Base-by-base conservation (phyloP, 805 yeast species). In the Torulaspora microellipsoides region DNA sequence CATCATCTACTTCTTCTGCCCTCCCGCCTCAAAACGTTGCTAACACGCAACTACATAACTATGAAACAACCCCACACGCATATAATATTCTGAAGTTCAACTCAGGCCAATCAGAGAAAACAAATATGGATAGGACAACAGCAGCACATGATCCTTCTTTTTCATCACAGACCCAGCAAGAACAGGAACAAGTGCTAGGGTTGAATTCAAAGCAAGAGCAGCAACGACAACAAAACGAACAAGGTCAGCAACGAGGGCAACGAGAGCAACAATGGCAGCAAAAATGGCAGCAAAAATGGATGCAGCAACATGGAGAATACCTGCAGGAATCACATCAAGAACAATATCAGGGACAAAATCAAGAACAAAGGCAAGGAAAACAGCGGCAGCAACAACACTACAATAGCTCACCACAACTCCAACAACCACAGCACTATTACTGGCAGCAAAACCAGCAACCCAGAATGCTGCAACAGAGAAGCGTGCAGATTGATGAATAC, bases 191-290 rank as follows among this genome's bases (percentile, higher is more conserved):
- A 33, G 17, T 12, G 10, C 36, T 27, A 28, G 37, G 31, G 12
- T 41, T 32, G 20, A 25, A 13, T 15, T 43, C 47, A 27, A 57
- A 49, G 39, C 58, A 51, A 29, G 54, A 44, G 29, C 63, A 53
- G 28, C 59, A 43, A 27, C 58, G 46, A 31, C 58, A 43, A 10
- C 63, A 53, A 23, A 60, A 53, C 23, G 60, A 51, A 36, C 57
- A 51, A 23, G 56, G 47, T 15, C 55, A 44, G 28, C 51, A 44
- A 11, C 40, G 32, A 10, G 49, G 42, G 10, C 54, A 38, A 23
- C 51, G 35, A 33, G 44, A 42, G 8, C 54, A 36, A 27, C 51
- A 42, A 27, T 45, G 38, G 28, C 43, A 38, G 14, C 51, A 46
- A 28, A 49, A 49, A 20, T 51, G 43, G 31, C 47, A 29, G 14